Evolutionary conservation across 1,139 yeast genomes (phyloP).

Genomic region (Geotrichum citri-aurantii): DNA sequence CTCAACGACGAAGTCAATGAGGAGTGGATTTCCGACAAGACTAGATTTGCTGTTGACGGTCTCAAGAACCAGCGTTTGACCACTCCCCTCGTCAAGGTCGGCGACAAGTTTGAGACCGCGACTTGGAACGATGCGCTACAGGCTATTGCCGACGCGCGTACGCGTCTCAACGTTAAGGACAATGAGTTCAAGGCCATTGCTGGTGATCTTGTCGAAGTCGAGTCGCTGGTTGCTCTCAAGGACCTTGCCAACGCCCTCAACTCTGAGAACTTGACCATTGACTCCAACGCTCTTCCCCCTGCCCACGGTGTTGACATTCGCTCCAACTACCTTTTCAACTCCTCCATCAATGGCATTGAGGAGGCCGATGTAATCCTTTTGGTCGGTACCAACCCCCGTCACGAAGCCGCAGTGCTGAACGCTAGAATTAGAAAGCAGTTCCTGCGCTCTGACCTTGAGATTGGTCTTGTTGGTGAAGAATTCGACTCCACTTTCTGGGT

Average conservation of each 20-base stretch:
- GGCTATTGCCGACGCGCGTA: slow-evolving; percentile 60
- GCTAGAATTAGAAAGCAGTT: slow-evolving; percentile 80
- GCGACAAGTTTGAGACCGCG: slow-evolving; percentile 64
- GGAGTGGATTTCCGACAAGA: slow-evolving; percentile 88
- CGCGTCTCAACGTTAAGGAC: slow-evolving; percentile 53
- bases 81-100: slow-evolving; percentile 68
- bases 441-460: slow-evolving; percentile 58
- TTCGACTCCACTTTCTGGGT: slow-evolving; percentile 72
- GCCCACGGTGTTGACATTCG: slow-evolving; percentile 71
- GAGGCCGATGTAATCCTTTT: slow-evolving; percentile 74
- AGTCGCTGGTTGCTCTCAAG: slow-evolving; percentile 73
- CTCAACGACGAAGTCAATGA: slow-evolving; percentile 81
- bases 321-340: slow-evolving; percentile 75
- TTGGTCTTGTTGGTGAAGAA: slow-evolving; percentile 67
- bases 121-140: slow-evolving; percentile 86
- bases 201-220: slow-evolving; percentile 81
- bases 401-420: slow-evolving; percentile 83
- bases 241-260: slow-evolving; percentile 72
- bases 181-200: slow-evolving; percentile 76
- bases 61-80: slow-evolving; percentile 82
- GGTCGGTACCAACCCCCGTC: slow-evolving; percentile 83
- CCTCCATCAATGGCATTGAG: slow-evolving; percentile 74
- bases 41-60: slow-evolving; percentile 83
- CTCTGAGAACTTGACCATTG: slow-evolving; percentile 76
- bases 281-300: slow-evolving; percentile 53